Evolutionary conservation across 805 yeast species (phyloP).

Genomic region (Starmerella potacharoeniae): DNA sequence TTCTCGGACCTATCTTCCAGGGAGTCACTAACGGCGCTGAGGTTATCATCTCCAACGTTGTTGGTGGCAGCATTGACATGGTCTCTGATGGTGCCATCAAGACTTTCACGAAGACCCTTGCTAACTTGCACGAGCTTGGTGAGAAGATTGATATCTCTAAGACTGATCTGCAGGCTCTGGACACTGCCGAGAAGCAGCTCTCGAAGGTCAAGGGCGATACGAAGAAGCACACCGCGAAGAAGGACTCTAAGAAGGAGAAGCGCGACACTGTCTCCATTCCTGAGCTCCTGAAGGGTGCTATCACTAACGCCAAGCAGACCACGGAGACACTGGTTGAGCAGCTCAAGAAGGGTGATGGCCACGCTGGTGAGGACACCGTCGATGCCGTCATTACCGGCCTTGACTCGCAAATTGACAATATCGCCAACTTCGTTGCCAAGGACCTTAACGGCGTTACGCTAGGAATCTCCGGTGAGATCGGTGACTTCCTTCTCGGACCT

Average conservation of each 20-base stretch:
- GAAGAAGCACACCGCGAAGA: background rate
- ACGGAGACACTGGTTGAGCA: conserved; percentile 18
- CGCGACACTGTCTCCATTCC: conserved; percentile 4
- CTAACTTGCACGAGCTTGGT: conserved; percentile 20
- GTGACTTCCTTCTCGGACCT: conserved; percentile 23
- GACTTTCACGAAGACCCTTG: conserved; percentile 17
- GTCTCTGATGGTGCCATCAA: conserved; percentile 25
- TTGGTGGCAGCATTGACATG: conserved; percentile 23
- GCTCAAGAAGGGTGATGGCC: conserved; percentile 19
- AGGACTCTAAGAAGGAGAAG: conserved; percentile 5
- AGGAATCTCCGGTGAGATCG: conserved; percentile 23
- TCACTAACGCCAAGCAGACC: conserved; percentile 19
- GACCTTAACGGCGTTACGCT: conserved; percentile 20
- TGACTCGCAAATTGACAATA: conserved; percentile 29
- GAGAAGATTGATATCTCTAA: conserved; percentile 12
- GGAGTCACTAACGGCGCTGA: conserved; percentile 28
- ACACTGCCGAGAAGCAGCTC: conserved; percentile 16
- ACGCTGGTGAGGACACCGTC: conserved; percentile 21
- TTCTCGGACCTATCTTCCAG: conserved; percentile 25
- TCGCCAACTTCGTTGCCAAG: conserved; percentile 18
- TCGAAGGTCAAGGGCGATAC: conserved; percentile 5
- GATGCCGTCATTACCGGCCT: conserved; percentile 26
- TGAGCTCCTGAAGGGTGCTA: conserved; percentile 12
- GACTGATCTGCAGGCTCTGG: conserved; percentile 10
- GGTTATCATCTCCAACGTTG: conserved; percentile 23